Evolutionary conservation across 768 basidiomycete species (phyloP), one percentile per base, ranked within the genome.

Genomic region (Russula vinacea): DNA sequence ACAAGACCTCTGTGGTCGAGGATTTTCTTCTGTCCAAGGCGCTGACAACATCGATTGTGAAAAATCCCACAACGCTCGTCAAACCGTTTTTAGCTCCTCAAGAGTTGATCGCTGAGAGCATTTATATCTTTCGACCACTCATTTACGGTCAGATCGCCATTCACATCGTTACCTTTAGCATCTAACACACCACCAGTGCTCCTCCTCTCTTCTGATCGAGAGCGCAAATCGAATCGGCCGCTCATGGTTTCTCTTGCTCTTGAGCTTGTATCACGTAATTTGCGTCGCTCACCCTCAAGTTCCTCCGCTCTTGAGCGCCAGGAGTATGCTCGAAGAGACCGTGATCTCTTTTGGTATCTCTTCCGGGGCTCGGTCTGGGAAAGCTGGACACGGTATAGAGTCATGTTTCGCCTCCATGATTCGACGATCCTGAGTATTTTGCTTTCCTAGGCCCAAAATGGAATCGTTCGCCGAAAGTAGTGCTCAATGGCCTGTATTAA

Each of bases 301-400:
- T 86, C 87, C 51, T 81, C 85, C 22, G 67, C 79, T 5, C 77
- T 91, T 40, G 89, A 92, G 74, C 81, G 88, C 55, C 75, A 83
- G 16, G 93, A 95, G 71, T 90, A 95, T 70, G 89, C 91, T 16
- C 81, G 83, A 59, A 80, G 92, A 69, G 94, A 97, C 74, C 82
- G 86, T 58, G 88, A 91, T 69, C 81, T 96, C 66, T 71, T 89
- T 11, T 92, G 88, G 87, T 93, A 94, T 72, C 81, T 95, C 50
- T 75, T 96, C 65, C 86, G 92, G 47, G 94, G 93, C 22, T 85
- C 89, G 22, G 84, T 95, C 57, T 97, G 94, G 94, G 78, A 85
- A 63, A 78, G 81, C 11, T 92, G 85, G 76, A 92, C 91, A 44
- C 78, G 84, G 91, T 88, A 65, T 50, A 54, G 67, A 32, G 13